Base-by-base conservation (phyloP, 2,329 filamentous ascomycete genomes). In the Penicillium sp. region DNA sequence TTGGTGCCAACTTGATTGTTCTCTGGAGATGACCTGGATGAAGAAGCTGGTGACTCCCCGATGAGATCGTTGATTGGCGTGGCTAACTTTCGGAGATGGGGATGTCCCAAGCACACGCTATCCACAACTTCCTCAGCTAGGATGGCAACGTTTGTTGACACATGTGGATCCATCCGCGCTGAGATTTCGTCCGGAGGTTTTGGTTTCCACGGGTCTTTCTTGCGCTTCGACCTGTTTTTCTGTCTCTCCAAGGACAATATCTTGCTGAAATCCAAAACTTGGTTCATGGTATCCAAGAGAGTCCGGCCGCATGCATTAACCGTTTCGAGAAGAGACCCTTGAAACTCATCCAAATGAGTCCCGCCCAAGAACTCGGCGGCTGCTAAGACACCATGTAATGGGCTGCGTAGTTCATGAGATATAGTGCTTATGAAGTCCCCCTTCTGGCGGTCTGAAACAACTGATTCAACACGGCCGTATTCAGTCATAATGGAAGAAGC, bases 51-150 rank as follows among this genome's bases (percentile, higher is more conserved):
- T 29, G 13, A 35, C 54, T 53, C 16, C 53, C 54, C 6, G 63
- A 60, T 29, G 63, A 37, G 23, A 68, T 48, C 11, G 16, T 68
- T 68, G 16, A 63, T 66, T 1, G 63, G 57, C 1, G 64, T 60
- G 9, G 60, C 64, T 1, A 68, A 70, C 14, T 58, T 67, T 39
- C 74, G 69, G 16, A 72, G 69, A 33, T 75, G 77, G 1, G 68
- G 65, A 62, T 84, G 80, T 0, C 83, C 83, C 33, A 77, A 73
- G 63, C 74, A 81, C 3, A 85, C 81, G 1, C 83, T 82, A 54
- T 85, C 82, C 5, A 83, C 77, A 0, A 82, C 82, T 60, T 84
- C 82, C 65, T 84, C 83, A 0, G 80, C 76, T 10, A 83, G 61
- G 2, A 77, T 69, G 16, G 77, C 75, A 1, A 83, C 65, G 55